phyloP scores from a whole-genome alignment of 495 filamentous ascomycete genomes.

The Melanomma pulvis-pyrius region DNA sequence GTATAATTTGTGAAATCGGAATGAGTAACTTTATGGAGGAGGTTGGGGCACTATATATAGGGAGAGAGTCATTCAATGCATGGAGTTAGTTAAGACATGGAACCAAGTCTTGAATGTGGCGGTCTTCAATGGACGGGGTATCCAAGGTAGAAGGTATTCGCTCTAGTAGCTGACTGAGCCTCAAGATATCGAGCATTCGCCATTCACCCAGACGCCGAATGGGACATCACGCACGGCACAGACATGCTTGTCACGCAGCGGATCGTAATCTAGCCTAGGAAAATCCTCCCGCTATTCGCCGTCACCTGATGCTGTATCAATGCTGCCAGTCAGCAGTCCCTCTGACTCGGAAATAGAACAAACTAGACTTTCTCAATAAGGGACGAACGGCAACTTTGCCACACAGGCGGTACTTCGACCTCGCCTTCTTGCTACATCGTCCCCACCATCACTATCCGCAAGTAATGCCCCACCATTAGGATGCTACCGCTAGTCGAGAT shows the following conservation, averaged over 20 bases:
- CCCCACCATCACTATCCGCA: background rate
- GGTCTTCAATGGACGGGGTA: background rate
- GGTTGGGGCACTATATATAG: slow-evolving; percentile 15
- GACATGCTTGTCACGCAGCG: background rate
- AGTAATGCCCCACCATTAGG: background rate
- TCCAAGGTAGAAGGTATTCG: background rate
- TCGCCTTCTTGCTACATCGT: background rate
- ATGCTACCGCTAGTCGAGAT: background rate
- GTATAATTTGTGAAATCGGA: background rate
- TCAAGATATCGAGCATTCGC: slow-evolving; percentile 8
- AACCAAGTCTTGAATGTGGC: background rate
- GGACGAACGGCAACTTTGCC: slow-evolving; percentile 9
- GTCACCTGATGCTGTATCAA: slow-evolving; percentile 7
- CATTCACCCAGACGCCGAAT: background rate
- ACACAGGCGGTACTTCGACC: slow-evolving; percentile 1
- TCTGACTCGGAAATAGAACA: background rate
- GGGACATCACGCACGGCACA: background rate
- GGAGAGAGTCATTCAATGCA: background rate
- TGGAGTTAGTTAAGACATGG: too few species aligned
- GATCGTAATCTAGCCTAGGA: slow-evolving; percentile 11
- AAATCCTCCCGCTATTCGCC: background rate
- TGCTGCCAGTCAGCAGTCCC: slow-evolving; percentile 12
- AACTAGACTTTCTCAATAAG: background rate
- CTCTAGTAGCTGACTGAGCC: slow-evolving; percentile 28
- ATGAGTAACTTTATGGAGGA: background rate